Percentiles rank a stretch among this genome's conserved stretches.
Evolutionary conservation across 768 basidiomycete genomes (phyloP).

Genomic region (Rhodotorula babjevae): DNA sequence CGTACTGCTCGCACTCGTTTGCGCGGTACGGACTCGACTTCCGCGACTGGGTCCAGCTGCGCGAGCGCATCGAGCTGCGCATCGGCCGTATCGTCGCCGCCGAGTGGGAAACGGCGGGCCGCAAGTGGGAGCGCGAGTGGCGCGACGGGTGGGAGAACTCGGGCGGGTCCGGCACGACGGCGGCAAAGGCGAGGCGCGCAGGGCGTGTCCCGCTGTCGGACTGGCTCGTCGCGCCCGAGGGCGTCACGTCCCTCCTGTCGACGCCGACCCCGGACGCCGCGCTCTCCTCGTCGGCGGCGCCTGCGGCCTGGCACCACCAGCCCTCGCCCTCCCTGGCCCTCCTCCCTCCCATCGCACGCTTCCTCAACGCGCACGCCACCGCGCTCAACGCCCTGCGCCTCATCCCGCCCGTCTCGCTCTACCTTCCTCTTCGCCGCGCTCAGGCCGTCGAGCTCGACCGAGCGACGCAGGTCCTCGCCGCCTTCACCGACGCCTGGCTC

Average conservation of each 20-base stretch:
- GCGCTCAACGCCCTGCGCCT: conserved; percentile 37
- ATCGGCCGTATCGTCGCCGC: conserved; percentile 10
- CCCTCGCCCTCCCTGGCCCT: conserved; percentile 22
- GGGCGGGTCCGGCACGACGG: neutral
- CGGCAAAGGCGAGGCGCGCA: neutral
- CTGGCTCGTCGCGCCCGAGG: conserved; percentile 38
- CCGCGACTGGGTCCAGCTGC: conserved; percentile 54
- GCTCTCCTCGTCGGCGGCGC: neutral
- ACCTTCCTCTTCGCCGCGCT: neutral
- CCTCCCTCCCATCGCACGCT: conserved; percentile 34
- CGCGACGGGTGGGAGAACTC: conserved; percentile 30
- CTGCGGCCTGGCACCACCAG: conserved; percentile 13
- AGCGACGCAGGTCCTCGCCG: conserved; percentile 29
- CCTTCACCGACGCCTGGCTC: conserved; percentile 36
- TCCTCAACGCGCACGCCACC: conserved; percentile 34
- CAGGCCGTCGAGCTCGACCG: conserved; percentile 34
- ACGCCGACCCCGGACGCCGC: conserved; percentile 10
- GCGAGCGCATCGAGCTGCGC: conserved; percentile 15
- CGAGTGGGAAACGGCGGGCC: conserved; percentile 23
- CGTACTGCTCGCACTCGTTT: conserved; percentile 88
- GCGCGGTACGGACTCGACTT: conserved; percentile 91
- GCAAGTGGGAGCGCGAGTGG: conserved; percentile 36
- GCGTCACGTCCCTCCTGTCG: conserved; percentile 7
- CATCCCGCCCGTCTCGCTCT: conserved; percentile 22
- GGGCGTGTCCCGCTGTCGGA: conserved; percentile 14